Evolutionary conservation across 805 yeast species (phyloP).

Genomic region (Lachancea lanzarotensis): DNA sequence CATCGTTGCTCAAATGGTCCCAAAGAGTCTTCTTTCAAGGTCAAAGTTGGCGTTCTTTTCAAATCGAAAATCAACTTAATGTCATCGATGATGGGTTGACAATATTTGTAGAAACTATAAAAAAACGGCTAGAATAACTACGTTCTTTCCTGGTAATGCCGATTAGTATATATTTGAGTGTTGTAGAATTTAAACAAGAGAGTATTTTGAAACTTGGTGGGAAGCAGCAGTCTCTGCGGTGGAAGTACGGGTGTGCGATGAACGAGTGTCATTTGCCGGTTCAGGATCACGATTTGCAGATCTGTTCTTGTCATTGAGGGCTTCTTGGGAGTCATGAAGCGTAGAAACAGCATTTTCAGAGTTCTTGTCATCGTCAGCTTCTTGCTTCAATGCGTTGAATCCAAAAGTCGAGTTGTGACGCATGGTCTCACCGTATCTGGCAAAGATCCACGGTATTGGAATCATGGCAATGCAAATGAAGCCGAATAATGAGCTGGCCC

Average conservation of each 20-base stretch:
- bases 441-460: conserved; percentile 71
- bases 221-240: neutral
- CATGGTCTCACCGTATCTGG: conserved; percentile 48
- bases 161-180: neutral
- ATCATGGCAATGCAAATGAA: conserved; percentile 62
- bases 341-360: neutral
- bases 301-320: neutral
- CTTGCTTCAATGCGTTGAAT: conserved; percentile 45
- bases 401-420: conserved; percentile 56
- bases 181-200: neutral
- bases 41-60: neutral
- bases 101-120: too few species aligned
- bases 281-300: neutral
- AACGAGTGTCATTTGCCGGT: neutral
- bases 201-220: neutral
- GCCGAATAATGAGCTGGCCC: conserved; percentile 69
- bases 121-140: too few species aligned
- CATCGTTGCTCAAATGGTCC: neutral
- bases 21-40: neutral
- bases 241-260: neutral
- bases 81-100: neutral
- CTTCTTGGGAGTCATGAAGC: neutral
- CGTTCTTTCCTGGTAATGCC: too few species aligned
- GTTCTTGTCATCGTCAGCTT: conserved; percentile 28
- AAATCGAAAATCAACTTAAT: too few species aligned